Percentiles rank a stretch among this genome's conserved stretches.
These are phyloP conservation scores for Euphorbia lathyris DNA, from an alignment of 345 rosid species.

Conservation along the genomic window DNA sequence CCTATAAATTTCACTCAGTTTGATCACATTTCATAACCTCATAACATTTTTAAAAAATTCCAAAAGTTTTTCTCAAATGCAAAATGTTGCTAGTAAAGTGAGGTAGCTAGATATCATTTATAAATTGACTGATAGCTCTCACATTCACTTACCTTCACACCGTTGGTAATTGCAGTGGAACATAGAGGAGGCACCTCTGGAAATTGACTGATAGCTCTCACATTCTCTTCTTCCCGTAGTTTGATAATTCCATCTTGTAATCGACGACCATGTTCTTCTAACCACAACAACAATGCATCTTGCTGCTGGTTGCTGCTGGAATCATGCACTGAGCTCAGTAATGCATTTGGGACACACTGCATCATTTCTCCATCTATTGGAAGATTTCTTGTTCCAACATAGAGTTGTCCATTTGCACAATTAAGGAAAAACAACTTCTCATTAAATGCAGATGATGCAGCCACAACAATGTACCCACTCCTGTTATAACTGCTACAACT, in stretches of 20 bases:
- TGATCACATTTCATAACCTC: too few species aligned
- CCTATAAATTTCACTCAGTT: background rate
- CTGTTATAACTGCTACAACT: constrained; percentile 18
- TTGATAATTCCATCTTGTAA: constrained; percentile 58
- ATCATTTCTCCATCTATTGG: constrained; percentile 48
- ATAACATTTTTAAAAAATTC: too few species aligned
- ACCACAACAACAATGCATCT: constrained; percentile 86
- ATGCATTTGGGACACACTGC: constrained; percentile 70
- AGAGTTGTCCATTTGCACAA: constrained; percentile 67
- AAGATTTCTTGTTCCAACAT: constrained; percentile 54
- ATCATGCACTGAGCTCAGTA: constrained; percentile 53
- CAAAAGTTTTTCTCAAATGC: too few species aligned
- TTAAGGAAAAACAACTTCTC: constrained; percentile 70
- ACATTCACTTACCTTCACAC: constrained; percentile 83
- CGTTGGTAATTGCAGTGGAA: constrained; percentile 65
- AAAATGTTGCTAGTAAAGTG: too few species aligned
- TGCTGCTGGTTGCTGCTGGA: constrained; percentile 42
- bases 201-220: constrained; percentile 57
- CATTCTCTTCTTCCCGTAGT: constrained; percentile 32
- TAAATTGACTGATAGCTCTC: too few species aligned
- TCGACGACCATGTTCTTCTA: constrained; percentile 76
- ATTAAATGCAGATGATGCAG: constrained; percentile 36
- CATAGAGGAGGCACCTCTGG: constrained; percentile 78
- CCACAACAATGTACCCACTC: constrained; percentile 50
- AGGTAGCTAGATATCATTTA: too few species aligned